Evolutionary conservation across 495 filamentous ascomycete species (phyloP).

Genomic region (Aspergillus hancockii): DNA sequence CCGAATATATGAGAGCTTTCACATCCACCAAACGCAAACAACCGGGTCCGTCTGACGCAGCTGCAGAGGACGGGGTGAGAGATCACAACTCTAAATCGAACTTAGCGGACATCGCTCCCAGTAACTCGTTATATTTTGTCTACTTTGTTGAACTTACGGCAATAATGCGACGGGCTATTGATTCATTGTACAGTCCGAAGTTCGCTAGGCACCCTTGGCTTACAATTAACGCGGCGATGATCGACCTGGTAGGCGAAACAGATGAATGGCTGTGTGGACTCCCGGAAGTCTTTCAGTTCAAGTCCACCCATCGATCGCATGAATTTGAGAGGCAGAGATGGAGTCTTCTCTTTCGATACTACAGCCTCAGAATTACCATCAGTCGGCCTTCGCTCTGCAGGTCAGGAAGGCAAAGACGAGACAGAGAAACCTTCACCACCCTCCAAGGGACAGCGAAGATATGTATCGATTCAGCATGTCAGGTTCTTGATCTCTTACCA

Average conservation of each 20-base stretch:
- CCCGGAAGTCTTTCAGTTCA: constrained; percentile 45
- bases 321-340: constrained; percentile 26
- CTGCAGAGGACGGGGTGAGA: constrained; percentile 1
- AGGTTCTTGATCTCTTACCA: constrained; percentile 49
- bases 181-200: constrained; percentile 52
- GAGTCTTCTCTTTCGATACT: constrained; percentile 50
- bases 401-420: constrained; percentile 16
- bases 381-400: constrained; percentile 58
- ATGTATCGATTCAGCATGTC: constrained; percentile 53
- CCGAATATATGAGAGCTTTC: constrained; percentile 15
- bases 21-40: background rate
- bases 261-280: constrained; percentile 51
- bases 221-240: constrained; percentile 52
- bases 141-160: constrained; percentile 40
- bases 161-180: constrained; percentile 50
- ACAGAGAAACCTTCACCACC: constrained; percentile 13
- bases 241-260: constrained; percentile 40
- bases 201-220: constrained; percentile 48
- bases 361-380: constrained; percentile 54
- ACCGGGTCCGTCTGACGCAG: background rate
- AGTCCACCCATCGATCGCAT: constrained; percentile 12
- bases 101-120: constrained; percentile 22
- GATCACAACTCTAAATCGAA: background rate
- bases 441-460: constrained; percentile 23
- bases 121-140: constrained; percentile 44